Base-by-base conservation (phyloP, 306 rosid species). In the Notholithocarpus densiflorus region DNA sequence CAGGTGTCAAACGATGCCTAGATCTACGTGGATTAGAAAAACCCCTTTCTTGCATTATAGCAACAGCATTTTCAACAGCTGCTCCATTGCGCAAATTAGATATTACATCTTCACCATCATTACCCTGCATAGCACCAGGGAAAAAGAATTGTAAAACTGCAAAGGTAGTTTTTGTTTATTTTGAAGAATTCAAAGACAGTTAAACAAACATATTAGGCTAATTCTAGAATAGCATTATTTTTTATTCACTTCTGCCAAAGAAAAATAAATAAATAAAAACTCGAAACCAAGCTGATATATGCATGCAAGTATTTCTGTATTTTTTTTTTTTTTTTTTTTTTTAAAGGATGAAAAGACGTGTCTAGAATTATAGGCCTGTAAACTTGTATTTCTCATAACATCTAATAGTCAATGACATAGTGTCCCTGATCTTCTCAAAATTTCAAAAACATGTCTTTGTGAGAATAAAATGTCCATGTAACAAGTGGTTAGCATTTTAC, bases 1-100 rank as follows among this genome's bases (percentile, higher is more conserved):
- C 97, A 59, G 95, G 92, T 12, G 97, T 90, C 89, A 92, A 83
- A 4, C 86, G 78, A 82, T 89, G 97, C 85, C 92, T 86, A 56
- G 93, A 85, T 76, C 86, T 87, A 85, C 90, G 87, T 34, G 81
- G 85, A 72, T 84, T 89, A 55, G 89, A 85, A 56, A 92, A 77
- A 14, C 97, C 93, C 78, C 87, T 82, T 72, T 86, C 95, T 79
- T 83, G 90, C 95, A 92, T 92, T 68, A 86, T 79, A 70, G 92
- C 88, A 72, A 90, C 79, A 71, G 97, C 97, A 75, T 85, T 89
- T 86, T 86, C 85, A 68, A 75, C 93, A 53, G 97, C 92, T 53
- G 84, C 90, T 43, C 97, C 97, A 87, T 81, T 92, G 65, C 92
- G 92, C 81, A 90, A 83, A 76, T 72, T 83, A 78, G 89, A 89